phyloP scores from a whole-genome alignment of 768 basidiomycete species.

The Tylopilus sp. region DNA sequence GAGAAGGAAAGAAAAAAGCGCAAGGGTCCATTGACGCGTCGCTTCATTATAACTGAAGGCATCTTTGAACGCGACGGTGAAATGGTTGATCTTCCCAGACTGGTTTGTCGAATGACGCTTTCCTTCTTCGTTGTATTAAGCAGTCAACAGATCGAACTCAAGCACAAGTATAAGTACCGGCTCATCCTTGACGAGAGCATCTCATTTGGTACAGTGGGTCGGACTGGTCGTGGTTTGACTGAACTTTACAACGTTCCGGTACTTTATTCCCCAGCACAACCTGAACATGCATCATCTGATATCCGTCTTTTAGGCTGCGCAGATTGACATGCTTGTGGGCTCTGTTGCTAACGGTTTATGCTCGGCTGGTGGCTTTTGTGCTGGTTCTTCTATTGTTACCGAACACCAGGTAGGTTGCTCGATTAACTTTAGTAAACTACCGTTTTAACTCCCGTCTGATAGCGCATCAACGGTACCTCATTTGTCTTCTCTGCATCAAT shows the following conservation, averaged over 20 bases:
- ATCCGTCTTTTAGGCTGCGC: constrained; percentile 54
- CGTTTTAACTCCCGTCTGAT: background rate
- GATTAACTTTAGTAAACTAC: background rate
- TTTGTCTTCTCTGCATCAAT: constrained; percentile 97
- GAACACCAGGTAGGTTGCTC: constrained; percentile 70
- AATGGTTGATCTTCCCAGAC: constrained; percentile 87
- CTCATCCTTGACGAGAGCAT: constrained; percentile 91
- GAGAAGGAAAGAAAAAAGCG: constrained; percentile 90
- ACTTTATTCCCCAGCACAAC: constrained; percentile 28
- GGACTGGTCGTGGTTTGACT: constrained; percentile 92
- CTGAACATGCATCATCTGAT: background rate
- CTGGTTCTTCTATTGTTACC: constrained; percentile 76
- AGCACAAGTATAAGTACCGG: constrained; percentile 93
- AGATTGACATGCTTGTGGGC: constrained; percentile 94
- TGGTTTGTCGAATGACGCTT: constrained; percentile 50
- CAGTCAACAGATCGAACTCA: constrained; percentile 78
- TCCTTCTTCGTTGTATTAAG: background rate
- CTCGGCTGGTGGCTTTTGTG: constrained; percentile 92
- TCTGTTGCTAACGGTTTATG: constrained; percentile 82
- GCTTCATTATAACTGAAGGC: constrained; percentile 96
- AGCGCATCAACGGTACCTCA: constrained; percentile 94
- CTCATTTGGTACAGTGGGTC: constrained; percentile 90
- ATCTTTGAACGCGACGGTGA: constrained; percentile 94
- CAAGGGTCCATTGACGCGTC: constrained; percentile 73
- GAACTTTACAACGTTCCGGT: constrained; percentile 94